These are phyloP conservation scores for Lodderomyces pseudojiufengensis DNA, from an alignment of 1,139 yeast genomes.

Conservation along the genomic window DNA sequence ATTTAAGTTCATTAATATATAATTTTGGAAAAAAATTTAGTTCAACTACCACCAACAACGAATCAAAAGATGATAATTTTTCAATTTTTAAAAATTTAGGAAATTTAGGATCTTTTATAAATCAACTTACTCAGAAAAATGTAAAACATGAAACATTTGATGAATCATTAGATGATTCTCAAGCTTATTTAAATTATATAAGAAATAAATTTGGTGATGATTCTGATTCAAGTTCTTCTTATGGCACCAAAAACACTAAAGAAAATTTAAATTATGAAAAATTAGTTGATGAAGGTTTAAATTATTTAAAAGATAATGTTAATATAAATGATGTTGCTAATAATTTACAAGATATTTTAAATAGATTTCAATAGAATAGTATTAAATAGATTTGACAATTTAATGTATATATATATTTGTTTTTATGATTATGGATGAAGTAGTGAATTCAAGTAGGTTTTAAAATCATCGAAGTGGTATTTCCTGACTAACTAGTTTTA, in stretches of 20 bases:
- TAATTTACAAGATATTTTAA: slow-evolving; percentile 1
- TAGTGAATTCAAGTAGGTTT: too few species aligned
- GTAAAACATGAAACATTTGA: not conserved
- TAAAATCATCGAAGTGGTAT: too few species aligned
- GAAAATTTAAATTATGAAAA: not conserved
- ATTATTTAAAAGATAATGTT: slow-evolving; percentile 1
- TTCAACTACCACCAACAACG: too few species aligned
- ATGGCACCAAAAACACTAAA: not conserved
- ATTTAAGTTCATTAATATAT: slow-evolving; percentile 3
- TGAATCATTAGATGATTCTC: not conserved
- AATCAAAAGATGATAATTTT: not conserved
- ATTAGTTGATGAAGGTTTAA: slow-evolving; percentile 1
- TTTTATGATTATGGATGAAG: too few species aligned
- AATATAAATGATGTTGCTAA: slow-evolving; percentile 1
- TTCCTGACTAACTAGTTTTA: too few species aligned
- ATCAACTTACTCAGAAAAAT: slow-evolving; percentile 5
- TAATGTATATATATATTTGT: too few species aligned
- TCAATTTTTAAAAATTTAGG: not conserved
- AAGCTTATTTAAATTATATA: slow-evolving; percentile 1
- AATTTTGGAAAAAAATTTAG: slow-evolving; percentile 4
- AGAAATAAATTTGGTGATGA: slow-evolving; percentile 1
- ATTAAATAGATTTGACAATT: too few species aligned
- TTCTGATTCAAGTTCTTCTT: not conserved
- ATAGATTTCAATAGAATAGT: slow-evolving; percentile 1
- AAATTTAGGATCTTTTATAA: slow-evolving; percentile 2